A percentile compares a stretch with the other conserved stretches of the same genome.
Conservation (phyloP, 2,329 filamentous ascomycete species). For the Volutella citrinella region DNA sequence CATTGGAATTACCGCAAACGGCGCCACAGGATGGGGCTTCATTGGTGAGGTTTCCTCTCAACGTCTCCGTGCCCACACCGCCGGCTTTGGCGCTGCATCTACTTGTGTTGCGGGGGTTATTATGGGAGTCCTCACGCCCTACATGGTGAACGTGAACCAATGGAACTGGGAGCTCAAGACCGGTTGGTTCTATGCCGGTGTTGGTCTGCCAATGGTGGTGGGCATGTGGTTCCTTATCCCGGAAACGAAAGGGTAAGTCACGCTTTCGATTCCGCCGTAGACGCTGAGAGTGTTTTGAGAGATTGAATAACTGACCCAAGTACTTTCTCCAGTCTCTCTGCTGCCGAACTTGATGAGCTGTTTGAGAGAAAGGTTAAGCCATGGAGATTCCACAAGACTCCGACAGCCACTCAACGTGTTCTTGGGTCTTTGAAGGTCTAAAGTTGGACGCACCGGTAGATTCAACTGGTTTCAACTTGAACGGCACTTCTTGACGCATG, state of each 20-base stretch:
- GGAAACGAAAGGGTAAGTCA: conserved; percentile 26
- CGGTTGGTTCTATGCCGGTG: conserved; percentile 27
- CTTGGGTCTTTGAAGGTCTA: no score
- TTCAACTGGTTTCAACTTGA: no score
- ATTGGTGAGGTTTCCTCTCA: conserved; percentile 35
- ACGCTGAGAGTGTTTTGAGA: no score
- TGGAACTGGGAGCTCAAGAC: conserved; percentile 30
- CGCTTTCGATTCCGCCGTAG: no score
- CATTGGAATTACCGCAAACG: conserved; percentile 22
- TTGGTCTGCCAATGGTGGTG: conserved; percentile 18
- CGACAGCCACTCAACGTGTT: no score
- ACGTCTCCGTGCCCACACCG: conserved; percentile 29
- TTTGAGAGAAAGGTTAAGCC: conserved; percentile 18
- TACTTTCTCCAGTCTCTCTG: no score
- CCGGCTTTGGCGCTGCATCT: conserved; percentile 27
- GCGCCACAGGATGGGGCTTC: conserved; percentile 25
- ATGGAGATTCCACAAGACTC: no score
- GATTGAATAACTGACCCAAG: no score
- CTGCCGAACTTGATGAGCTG: conserved; percentile 27
- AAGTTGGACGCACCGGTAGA: no score
- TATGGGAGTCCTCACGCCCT: conserved; percentile 25
- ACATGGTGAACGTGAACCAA: conserved; percentile 28
- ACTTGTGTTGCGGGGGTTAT: conserved; percentile 20
- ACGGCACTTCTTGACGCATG: no score
- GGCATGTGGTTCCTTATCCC: conserved; percentile 26